Conservation (phyloP, 2,329 filamentous ascomycete genomes). For the Xylariaceae sp. region DNA sequence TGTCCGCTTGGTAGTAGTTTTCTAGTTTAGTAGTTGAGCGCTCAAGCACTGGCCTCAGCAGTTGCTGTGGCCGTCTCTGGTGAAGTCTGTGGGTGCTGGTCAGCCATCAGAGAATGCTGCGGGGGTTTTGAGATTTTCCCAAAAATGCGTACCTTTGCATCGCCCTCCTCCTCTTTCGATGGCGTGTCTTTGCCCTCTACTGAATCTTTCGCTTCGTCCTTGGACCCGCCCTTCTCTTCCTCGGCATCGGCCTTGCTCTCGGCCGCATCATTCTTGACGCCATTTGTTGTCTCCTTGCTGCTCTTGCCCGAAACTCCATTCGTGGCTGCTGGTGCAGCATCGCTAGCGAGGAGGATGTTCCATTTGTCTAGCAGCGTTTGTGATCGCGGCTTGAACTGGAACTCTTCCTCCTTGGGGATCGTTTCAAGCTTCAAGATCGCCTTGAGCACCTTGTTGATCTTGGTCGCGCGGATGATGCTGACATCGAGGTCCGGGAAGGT, state of each 20-base stretch:
- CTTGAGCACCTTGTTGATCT: constrained; percentile 98
- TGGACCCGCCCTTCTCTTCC: constrained; percentile 27
- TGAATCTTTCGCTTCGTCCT: constrained; percentile 35
- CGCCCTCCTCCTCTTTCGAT: constrained; percentile 18
- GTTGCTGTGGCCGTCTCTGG: constrained; percentile 4
- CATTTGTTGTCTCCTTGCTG: constrained; percentile 27
- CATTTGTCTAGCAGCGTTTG: constrained; percentile 78
- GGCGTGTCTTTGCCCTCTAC: constrained; percentile 31
- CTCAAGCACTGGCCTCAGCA: constrained; percentile 4
- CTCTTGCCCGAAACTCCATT: constrained; percentile 47
- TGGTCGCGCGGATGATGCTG: constrained; percentile 82
- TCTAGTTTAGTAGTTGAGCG: not conserved
- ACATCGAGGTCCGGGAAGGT: constrained; percentile 75
- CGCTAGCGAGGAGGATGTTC: constrained; percentile 74
- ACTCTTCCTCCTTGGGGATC: constrained; percentile 87
- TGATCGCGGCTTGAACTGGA: constrained; percentile 81
- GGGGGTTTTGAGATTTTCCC: not conserved
- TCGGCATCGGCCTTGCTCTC: constrained; percentile 22
- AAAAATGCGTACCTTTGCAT: constrained; percentile 30
- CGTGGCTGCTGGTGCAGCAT: constrained; percentile 39
- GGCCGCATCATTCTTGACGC: constrained; percentile 28
- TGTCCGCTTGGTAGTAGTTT: not conserved
- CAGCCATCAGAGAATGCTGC: not conserved
- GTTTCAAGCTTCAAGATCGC: constrained; percentile 82
- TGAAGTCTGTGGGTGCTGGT: constrained; percentile 5